Evolutionary conservation across 2,329 filamentous ascomycete genomes (phyloP).

Genomic region (Penicillium thymicola): DNA sequence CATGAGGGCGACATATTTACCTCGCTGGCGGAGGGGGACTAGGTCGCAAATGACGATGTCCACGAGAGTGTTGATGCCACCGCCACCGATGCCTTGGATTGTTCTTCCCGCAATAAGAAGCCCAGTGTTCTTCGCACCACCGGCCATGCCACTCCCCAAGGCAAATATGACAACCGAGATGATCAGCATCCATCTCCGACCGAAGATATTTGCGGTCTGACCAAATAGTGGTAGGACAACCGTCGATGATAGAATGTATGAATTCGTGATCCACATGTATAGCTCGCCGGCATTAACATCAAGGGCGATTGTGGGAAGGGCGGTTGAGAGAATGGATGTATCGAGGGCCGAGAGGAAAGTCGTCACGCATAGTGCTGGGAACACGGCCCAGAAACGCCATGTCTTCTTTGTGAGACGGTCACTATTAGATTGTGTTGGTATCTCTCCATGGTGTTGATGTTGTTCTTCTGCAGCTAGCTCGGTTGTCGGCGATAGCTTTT

Average conservation of each 20-base stretch:
- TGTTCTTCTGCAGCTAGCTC: not conserved
- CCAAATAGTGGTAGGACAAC: conserved; percentile 52
- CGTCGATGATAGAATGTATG: conserved; percentile 37
- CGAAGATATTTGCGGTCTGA: conserved; percentile 53
- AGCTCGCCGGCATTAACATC: conserved; percentile 31
- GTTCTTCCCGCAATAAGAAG: conserved; percentile 3
- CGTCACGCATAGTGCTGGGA: conserved; percentile 25
- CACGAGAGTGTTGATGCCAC: conserved; percentile 3
- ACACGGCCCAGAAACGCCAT: conserved; percentile 30
- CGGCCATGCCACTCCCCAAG: conserved; percentile 53
- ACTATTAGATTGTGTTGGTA: not conserved
- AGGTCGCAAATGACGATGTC: conserved; percentile 6
- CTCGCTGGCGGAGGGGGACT: conserved; percentile 8
- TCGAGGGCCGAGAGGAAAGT: conserved; percentile 37
- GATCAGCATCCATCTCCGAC: conserved; percentile 46
- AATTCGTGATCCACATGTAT: conserved; percentile 39
- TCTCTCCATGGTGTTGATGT: not conserved
- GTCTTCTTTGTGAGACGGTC: not conserved
- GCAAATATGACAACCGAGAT: conserved; percentile 47
- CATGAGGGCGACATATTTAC: conserved; percentile 7
- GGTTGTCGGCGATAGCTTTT: not conserved
- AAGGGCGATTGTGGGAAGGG: conserved; percentile 39
- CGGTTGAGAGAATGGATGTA: conserved; percentile 41
- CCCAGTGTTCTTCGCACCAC: conserved; percentile 42
- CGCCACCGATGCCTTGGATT: conserved; percentile 6